Base-by-base conservation (phyloP, 306 rosid genomes). In the Gillenia trifoliata region DNA sequence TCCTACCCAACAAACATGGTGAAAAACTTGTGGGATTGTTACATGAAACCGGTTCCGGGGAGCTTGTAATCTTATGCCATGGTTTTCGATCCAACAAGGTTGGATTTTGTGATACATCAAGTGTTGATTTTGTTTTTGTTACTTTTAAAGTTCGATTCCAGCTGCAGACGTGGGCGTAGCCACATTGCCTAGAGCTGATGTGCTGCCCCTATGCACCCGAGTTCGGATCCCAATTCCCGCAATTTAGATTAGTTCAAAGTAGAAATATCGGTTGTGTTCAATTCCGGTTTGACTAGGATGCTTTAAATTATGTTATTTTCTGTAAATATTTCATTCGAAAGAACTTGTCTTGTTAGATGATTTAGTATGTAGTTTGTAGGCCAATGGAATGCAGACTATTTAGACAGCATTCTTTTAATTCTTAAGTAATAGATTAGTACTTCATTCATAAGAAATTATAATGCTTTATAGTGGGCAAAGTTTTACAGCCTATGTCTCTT, bases 31-130 rank as follows among this genome's bases (percentile, higher is more conserved):
- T 89, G 55, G 97, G 98, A 54, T 56, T 93, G 11, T 75, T 90
- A 56, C 95, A 93, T 73, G 96, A 93, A 70, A 71, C 89, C 79
- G 89, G 88, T 76, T 83, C 87, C 74, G 28, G 38, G 29, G 88
- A 89, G 64, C 69, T 90, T 81, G 90, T 90, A 28, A 76, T 93
- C 76, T 77, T 90, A 29, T 90, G 97, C 80, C 98, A 93, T 60
- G 96, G 98, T 64, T 84, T 88, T 67, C 77, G 47, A 71, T 73
- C 85, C 69, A 36, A 90, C 23, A 90, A 91, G 96, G 98, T 93
- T 64, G 23, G 82, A 43, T 30, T 80, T 63, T 64, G 71, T 47
- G 0, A 15, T 69, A 6, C 50, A 19, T 54, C 70, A 41, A 15
- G 34, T 43, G n/a, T 11, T 26, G 64, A 25, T 6, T 59, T 59